Conservation (phyloP, 495 filamentous ascomycete genomes). For the Podospora anserina region DNA sequence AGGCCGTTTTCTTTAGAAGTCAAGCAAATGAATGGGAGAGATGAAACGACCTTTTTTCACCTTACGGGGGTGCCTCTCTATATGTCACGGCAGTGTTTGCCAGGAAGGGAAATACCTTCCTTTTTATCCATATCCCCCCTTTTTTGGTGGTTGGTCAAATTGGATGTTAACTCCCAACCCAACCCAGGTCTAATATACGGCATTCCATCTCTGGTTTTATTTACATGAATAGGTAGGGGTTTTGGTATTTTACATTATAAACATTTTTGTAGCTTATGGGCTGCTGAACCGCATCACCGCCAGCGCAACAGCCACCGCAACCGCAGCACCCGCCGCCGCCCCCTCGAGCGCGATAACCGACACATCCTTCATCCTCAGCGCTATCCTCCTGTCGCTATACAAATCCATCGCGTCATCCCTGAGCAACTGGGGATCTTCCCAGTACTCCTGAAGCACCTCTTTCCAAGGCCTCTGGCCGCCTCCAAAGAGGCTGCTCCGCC, state of each 20-base stretch:
- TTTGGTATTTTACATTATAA: not conserved
- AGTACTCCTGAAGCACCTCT: slow-evolving; percentile 36
- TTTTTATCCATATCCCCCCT: no score
- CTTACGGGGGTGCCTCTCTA: no score
- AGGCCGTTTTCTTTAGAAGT: not conserved
- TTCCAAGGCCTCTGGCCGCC: slow-evolving; percentile 41
- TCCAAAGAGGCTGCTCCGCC: slow-evolving; percentile 1
- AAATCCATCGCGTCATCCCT: slow-evolving; percentile 46
- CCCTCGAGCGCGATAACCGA: slow-evolving; percentile 69
- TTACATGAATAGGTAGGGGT: not conserved
- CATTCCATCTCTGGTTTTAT: not conserved
- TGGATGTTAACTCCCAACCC: not conserved
- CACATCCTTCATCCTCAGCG: slow-evolving; percentile 68
- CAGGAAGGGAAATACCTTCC: no score
- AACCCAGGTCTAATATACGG: not conserved
- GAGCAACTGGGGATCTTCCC: slow-evolving; percentile 39
- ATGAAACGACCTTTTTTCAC: not conserved
- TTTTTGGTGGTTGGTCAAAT: not conserved
- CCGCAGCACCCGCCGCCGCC: slow-evolving; percentile 65
- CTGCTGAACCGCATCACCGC: slow-evolving; percentile 46
- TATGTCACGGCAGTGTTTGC: no score
- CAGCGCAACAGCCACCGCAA: slow-evolving; percentile 58
- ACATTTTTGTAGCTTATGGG: slow-evolving; percentile 3
- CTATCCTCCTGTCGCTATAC: slow-evolving; percentile 67
- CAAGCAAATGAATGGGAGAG: not conserved